Percentiles rank a stretch among this genome's conserved stretches.
These are phyloP conservation scores for Abrus precatorius DNA, from an alignment of 306 rosid species.

Conservation along the genomic window DNA sequence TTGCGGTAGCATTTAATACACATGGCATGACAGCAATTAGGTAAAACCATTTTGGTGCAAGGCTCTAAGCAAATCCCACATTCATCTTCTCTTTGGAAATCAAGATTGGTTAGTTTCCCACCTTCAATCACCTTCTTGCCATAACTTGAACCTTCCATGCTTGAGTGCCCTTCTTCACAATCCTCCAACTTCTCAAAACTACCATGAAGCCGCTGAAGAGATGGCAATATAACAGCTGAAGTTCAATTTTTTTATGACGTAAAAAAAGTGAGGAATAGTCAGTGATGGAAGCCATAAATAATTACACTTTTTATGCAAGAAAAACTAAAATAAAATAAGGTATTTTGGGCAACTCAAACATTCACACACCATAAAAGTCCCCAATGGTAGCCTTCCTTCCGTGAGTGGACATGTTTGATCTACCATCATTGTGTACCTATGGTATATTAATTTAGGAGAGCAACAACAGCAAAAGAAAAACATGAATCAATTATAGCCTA, in stretches of 20 bases:
- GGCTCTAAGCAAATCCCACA: conserved; percentile 99
- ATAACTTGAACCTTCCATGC: conserved; percentile 55
- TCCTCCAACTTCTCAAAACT: conserved; percentile 66
- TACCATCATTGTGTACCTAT: conserved; percentile 85
- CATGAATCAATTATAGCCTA: conserved; percentile 21
- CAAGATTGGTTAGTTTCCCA: conserved; percentile 57
- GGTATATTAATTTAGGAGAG: conserved; percentile 14
- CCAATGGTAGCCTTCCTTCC: conserved; percentile 92
- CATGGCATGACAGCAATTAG: conserved; percentile 96
- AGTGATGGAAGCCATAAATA: conserved; percentile 37
- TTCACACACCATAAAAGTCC: conserved; percentile 85
- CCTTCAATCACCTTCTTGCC: conserved; percentile 61
- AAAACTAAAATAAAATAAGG: background rate
- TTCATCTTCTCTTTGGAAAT: conserved; percentile 91
- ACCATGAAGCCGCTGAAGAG: conserved; percentile 89
- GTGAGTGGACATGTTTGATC: conserved; percentile 67
- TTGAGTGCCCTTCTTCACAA: conserved; percentile 55
- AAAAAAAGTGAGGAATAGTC: conserved; percentile 47
- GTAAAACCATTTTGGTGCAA: conserved; percentile 92
- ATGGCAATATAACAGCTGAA: conserved; percentile 88
- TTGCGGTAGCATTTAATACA: conserved; percentile 98
- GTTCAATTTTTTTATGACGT: conserved; percentile 42
- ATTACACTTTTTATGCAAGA: background rate
- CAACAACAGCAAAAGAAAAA: conserved; percentile 33
- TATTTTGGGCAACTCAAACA: conserved; percentile 27